Conservation (phyloP, 805 yeast species). For the Zygosaccharomyces siamensis region DNA sequence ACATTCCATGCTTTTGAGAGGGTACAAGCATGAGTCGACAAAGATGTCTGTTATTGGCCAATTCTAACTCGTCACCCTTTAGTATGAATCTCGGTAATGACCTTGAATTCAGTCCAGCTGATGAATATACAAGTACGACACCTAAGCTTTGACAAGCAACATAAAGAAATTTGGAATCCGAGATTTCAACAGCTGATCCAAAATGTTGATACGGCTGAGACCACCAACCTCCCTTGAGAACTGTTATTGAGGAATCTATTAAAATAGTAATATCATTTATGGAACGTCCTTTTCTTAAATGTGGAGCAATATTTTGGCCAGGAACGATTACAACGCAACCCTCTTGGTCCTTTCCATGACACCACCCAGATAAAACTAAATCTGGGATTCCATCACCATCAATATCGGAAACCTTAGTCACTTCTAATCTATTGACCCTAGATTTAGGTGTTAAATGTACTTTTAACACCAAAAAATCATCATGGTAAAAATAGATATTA, state of each 20-base stretch:
- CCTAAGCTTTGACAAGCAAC: slow-evolving; percentile 23
- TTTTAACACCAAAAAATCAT: slow-evolving; percentile 20
- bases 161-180: slow-evolving; percentile 12
- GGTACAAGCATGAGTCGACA: slow-evolving; percentile 7
- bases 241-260: slow-evolving; percentile 7
- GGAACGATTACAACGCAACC: slow-evolving; percentile 18
- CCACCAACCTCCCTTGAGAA: slow-evolving; percentile 15
- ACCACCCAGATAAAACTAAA: slow-evolving; percentile 43
- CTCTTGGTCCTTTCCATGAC: slow-evolving; percentile 33
- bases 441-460: slow-evolving; percentile 20
- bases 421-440: slow-evolving; percentile 26
- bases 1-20: slow-evolving; percentile 24
- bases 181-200: slow-evolving; percentile 16
- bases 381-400: slow-evolving; percentile 40
- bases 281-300: slow-evolving; percentile 16
- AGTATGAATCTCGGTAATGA: slow-evolving; percentile 17
- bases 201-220: slow-evolving; percentile 20
- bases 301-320: slow-evolving; percentile 15
- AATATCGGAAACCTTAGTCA: slow-evolving; percentile 37
- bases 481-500: slow-evolving; percentile 36
- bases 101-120: slow-evolving; percentile 8
- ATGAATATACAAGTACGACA: slow-evolving; percentile 16
- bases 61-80: slow-evolving; percentile 8
- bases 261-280: slow-evolving; percentile 6
- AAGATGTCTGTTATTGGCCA: slow-evolving; percentile 11